Base-by-base conservation (phyloP, 306 rosid genomes). In the Carpinus viminea region DNA sequence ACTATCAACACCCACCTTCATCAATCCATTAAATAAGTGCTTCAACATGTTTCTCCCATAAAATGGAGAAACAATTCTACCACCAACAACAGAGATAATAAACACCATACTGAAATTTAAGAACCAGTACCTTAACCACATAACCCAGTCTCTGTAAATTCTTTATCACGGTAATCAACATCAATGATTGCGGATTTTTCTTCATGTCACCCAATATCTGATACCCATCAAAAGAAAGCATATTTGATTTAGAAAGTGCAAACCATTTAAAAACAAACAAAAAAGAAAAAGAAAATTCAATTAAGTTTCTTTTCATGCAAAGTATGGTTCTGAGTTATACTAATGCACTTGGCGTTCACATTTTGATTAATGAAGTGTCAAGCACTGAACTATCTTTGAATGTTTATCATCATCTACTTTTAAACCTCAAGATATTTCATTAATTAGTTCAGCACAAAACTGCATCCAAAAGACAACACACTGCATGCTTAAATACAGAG, bases 61-160 rank as follows among this genome's bases (percentile, higher is more conserved):
- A 18, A 73, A n/a, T 51, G 21, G 52, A 7, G 56, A 60, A 41
- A 52, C 64, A 65, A 50, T 60, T 73, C 77, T 20, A 52, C 60
- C 12, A 47, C 13, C 36, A 7, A 48, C 24, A n/a, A 62, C 6
- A 53, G 72, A 70, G 64, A 79, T 74, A 55, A 18, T 68, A 76
- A 55, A 28, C 60, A 76, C 45, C 72, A 77, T 71, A 76, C 15
- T 62, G 46, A 82, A 71, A 79, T 28, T 52, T 55, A 79, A 72
- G 8, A 80, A 81, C 43, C 53, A 76, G 87, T 86, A 90, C 99
- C 97, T 91, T 89, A 77, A 95, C 76, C 48, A 71, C 83, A 85
- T 95, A 95, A 73, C 99, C 99, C 80, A 95, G 88, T 74, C 86
- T 92, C 85, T 90, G 90, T 36, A 95, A 82, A 79, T 88, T 91